phyloP scores from a whole-genome alignment of 1,284 basidiomycete species.

The Boletus chippewaensis region DNA sequence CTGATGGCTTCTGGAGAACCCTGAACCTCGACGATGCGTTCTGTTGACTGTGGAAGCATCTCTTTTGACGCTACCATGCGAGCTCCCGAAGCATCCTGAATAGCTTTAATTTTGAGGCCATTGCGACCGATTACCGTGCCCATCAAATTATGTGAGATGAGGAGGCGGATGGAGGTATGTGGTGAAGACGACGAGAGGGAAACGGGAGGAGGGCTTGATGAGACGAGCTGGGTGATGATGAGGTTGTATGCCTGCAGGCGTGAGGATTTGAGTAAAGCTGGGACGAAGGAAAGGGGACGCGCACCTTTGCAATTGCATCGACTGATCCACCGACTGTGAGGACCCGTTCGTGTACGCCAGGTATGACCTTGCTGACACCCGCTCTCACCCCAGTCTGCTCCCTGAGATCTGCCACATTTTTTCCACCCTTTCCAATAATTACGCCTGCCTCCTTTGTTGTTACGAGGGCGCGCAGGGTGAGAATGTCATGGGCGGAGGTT shows the following conservation, averaged over 20 bases:
- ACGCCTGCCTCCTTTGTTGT: slow-evolving; percentile 95
- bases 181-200: slow-evolving; percentile 56
- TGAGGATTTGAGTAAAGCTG: slow-evolving; percentile 1
- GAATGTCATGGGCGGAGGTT: slow-evolving; percentile 49
- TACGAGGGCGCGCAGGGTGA: slow-evolving; percentile 90
- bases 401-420: slow-evolving; percentile 94
- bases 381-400: slow-evolving; percentile 96
- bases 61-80: slow-evolving; percentile 98
- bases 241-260: slow-evolving; percentile 79
- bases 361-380: slow-evolving; percentile 97
- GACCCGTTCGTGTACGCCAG: slow-evolving; percentile 95
- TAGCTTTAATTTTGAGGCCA: slow-evolving; percentile 99
- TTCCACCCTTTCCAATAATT: slow-evolving; percentile 93
- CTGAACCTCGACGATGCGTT: slow-evolving; percentile 96
- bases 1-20: slow-evolving; percentile 88
- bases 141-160: slow-evolving; percentile 99
- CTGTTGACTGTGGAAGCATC: slow-evolving; percentile 98
- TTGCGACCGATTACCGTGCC: slow-evolving; percentile 97
- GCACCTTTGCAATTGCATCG: slow-evolving; percentile 84
- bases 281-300: slow-evolving; percentile 19
- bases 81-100: slow-evolving; percentile 95
- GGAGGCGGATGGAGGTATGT: slow-evolving; percentile 87
- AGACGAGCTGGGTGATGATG: slow-evolving; percentile 89
- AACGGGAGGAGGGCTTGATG: slow-evolving; percentile 63
- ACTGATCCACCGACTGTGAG: slow-evolving; percentile 89